These are phyloP conservation scores for Ambrosia artemisiifolia DNA, from an alignment of 129 eudicot genomes.

Conservation along the genomic window DNA sequence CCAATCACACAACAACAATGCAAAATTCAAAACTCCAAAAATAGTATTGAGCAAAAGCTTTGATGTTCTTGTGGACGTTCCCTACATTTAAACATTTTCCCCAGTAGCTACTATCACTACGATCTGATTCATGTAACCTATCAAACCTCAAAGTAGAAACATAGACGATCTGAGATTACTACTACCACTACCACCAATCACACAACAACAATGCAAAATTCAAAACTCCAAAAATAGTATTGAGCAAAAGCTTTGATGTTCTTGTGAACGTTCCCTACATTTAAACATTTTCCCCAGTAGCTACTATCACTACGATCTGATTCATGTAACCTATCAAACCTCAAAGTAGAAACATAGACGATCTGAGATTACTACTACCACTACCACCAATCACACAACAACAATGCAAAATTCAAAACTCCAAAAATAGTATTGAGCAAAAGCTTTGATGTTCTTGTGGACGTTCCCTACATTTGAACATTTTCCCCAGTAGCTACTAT, in stretches of 20 bases:
- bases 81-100: not conserved
- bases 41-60: not conserved
- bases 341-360: not conserved
- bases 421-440: not conserved
- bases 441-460: slow-evolving; percentile 7
- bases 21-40: not conserved
- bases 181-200: not conserved
- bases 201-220: not conserved
- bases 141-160: not conserved
- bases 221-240: not conserved
- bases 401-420: not conserved
- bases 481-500: not conserved
- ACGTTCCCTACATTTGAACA: not conserved
- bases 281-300: not conserved
- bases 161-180: not conserved
- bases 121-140: slow-evolving; percentile 14
- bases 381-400: not conserved
- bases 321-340: slow-evolving; percentile 10
- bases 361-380: not conserved
- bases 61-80: not conserved
- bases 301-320: no score
- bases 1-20: not conserved
- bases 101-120: not conserved
- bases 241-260: slow-evolving; percentile 1
- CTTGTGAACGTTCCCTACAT: not conserved